Evolutionary conservation across 139 green algal genomes (phyloP).

Genomic region (Chlorella sp.): DNA sequence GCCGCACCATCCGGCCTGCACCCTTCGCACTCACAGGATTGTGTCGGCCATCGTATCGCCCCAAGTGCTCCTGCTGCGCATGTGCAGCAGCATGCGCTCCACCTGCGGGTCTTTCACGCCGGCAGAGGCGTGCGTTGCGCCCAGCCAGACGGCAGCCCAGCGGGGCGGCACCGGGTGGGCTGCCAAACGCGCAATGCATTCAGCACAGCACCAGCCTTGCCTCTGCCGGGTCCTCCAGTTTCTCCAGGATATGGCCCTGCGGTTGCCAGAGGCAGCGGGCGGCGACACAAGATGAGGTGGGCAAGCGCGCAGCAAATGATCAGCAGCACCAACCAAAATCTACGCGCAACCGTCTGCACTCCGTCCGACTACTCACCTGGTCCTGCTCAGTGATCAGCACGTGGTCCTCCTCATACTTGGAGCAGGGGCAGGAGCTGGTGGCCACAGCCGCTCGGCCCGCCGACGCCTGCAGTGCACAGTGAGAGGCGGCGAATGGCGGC

Average conservation of each 20-base stretch:
- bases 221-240: not conserved
- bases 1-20: not conserved
- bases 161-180: not conserved
- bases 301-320: not conserved
- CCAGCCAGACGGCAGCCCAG: not conserved
- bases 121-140: too few species aligned
- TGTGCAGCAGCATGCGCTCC: slow-evolving; percentile 7
- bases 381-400: slow-evolving; percentile 13
- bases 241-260: slow-evolving; percentile 23
- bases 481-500: not conserved
- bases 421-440: not conserved
- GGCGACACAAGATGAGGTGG: not conserved
- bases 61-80: slow-evolving; percentile 3
- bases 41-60: slow-evolving; percentile 1
- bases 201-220: not conserved
- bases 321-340: not conserved
- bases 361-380: not conserved
- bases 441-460: not conserved
- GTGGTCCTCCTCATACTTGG: not conserved
- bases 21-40: not conserved
- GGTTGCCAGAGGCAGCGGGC: not conserved
- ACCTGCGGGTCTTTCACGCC: not conserved
- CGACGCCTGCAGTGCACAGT: not conserved
- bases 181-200: not conserved
- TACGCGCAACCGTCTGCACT: not conserved